Conservation (phyloP, 1,284 basidiomycete genomes). For the Boletus semigastroideus region DNA sequence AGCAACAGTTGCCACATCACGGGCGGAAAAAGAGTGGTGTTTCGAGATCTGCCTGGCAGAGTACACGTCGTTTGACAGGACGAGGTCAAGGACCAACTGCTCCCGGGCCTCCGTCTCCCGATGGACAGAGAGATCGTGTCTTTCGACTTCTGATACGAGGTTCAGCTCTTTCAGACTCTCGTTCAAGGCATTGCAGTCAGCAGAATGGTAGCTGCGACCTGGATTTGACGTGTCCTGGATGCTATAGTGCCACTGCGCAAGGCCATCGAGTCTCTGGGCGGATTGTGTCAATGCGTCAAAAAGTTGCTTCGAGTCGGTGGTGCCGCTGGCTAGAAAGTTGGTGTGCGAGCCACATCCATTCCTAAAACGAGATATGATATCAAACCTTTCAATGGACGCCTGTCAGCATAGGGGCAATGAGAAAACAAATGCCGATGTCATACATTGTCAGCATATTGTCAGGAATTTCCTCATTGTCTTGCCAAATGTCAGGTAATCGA, state of each 20-base stretch:
- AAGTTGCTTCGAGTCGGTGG: slow-evolving; percentile 49
- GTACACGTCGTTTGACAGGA: slow-evolving; percentile 57
- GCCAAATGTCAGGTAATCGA: slow-evolving; percentile 55
- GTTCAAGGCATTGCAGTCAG: slow-evolving; percentile 35
- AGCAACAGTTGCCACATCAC: slow-evolving; percentile 37
- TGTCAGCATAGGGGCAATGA: background rate
- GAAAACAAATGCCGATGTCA: slow-evolving; percentile 20
- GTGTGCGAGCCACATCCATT: slow-evolving; percentile 43
- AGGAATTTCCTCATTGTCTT: slow-evolving; percentile 43
- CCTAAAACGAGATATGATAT: slow-evolving; percentile 55
- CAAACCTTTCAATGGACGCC: slow-evolving; percentile 45
- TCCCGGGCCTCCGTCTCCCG: slow-evolving; percentile 56
- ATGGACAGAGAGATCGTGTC: slow-evolving; percentile 40
- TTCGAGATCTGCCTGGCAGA: slow-evolving; percentile 44
- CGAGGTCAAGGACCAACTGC: slow-evolving; percentile 61
- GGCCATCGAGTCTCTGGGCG: slow-evolving; percentile 37
- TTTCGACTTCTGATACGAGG: slow-evolving; percentile 35
- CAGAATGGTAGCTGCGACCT: slow-evolving; percentile 40
- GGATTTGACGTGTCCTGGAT: slow-evolving; percentile 45
- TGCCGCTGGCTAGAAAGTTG: slow-evolving; percentile 55
- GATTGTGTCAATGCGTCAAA: slow-evolving; percentile 54
- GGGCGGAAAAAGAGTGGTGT: slow-evolving; percentile 18
- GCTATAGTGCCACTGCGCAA: slow-evolving; percentile 53
- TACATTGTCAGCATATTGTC: slow-evolving; percentile 60
- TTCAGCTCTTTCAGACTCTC: slow-evolving; percentile 45